Evolutionary conservation across 1,284 basidiomycete genomes (phyloP), one percentile per base, ranked within the genome.

Genomic region (Cryptococcus wingfieldii): DNA sequence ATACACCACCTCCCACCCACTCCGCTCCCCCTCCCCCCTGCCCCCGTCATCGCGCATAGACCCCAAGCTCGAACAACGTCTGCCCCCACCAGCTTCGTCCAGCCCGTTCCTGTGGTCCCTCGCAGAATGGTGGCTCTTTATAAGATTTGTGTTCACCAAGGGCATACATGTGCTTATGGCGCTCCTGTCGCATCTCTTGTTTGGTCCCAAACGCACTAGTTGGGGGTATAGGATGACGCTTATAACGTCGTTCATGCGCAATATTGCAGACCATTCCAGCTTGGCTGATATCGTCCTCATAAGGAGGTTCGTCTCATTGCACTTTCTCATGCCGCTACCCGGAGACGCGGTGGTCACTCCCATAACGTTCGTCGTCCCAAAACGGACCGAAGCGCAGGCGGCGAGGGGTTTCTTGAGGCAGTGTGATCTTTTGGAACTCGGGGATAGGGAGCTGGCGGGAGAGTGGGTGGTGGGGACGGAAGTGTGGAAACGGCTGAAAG

Each of bases 381-480:
- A 89, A 82, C 82, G n/a, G 68, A 79, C 90, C 90, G 76, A 81
- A 80, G 50, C 90, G 86, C 51, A 80, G 34, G 53, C 67, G 5
- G 57, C 66, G 10, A 54, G 66, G 34, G 74, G 75, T 0, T 75
- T 75, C 54, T 51, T 75, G 42, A 47, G 85, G 8, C 81, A 86
- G 13, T 83, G 83, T 53, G 94, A 98, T 69, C 82, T 81, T 1
- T 70, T 78, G 9, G 94, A 98, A 72, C 82, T 82, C 37, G 94
- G 92, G 42, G 78, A 74, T 16, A 83, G 95, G 6, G 88, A 94
- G 69, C 81, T 98, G 45, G 86, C 86, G 1, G 95, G 91, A 5
- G 96, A 98, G 79, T 98, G 95, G 95, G 88, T 98, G 18, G 88
- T 98, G 14, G 90, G 91, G 47, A 89, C 89, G 73, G 85, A 85